These are phyloP conservation scores for Talaromyces trachyspermus DNA, from an alignment of 495 filamentous ascomycete genomes.

Conservation along the genomic window DNA sequence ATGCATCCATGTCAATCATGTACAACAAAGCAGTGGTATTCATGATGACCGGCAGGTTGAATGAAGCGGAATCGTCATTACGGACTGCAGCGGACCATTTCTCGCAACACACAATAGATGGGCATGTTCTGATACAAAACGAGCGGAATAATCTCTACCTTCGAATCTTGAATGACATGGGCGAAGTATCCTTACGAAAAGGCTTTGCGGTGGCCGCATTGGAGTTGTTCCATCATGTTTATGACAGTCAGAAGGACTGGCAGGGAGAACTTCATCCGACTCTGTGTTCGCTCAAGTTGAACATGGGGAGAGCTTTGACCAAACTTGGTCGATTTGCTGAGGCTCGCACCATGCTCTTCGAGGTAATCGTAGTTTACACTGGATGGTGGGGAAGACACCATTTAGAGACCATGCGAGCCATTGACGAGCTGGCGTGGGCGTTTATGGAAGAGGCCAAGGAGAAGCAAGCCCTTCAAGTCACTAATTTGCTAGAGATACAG, in stretches of 20 bases:
- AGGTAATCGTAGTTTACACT: constrained; percentile 5
- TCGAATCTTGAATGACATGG: constrained; percentile 1
- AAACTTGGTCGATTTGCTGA: background rate
- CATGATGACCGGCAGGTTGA: background rate
- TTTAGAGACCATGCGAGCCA: constrained; percentile 2
- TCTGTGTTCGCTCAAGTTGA: background rate
- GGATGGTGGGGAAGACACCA: constrained; percentile 2
- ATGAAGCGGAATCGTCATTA: constrained; percentile 2
- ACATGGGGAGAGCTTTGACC: constrained; percentile 2
- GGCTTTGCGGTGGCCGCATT: background rate
- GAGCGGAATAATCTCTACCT: background rate
- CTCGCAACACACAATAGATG: background rate
- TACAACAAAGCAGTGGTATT: background rate
- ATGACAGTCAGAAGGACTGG: background rate
- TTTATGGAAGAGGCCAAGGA: background rate
- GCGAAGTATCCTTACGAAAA: background rate
- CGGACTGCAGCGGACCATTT: background rate
- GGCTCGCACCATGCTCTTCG: background rate
- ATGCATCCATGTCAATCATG: background rate
- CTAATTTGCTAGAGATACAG: constrained; percentile 2
- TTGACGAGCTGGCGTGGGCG: constrained; percentile 1
- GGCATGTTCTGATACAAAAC: background rate
- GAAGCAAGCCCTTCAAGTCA: background rate
- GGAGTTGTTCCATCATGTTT: background rate
- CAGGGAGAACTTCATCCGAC: background rate